Percentiles rank a stretch among this genome's conserved stretches.
phyloP scores from a whole-genome alignment of 1,284 basidiomycete species.

The Thecaphora thlaspeos region DNA sequence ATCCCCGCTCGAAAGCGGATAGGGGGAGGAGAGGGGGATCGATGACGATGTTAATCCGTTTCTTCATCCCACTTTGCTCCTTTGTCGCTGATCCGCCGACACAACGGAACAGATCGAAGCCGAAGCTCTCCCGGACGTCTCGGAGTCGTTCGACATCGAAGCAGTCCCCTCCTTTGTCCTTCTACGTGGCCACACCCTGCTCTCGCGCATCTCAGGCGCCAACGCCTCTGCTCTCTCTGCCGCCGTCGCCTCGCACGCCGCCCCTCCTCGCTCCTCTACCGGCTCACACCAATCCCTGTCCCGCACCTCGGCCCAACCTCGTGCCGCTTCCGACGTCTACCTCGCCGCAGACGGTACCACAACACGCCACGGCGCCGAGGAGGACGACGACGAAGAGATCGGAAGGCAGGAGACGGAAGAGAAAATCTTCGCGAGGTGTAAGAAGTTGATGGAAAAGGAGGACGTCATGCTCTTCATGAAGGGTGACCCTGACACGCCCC shows the following conservation, averaged over 20 bases:
- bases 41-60: too few relatives aligned
- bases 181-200: constrained; percentile 82
- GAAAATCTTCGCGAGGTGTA: constrained; percentile 68
- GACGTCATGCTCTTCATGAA: constrained; percentile 95
- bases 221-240: constrained; percentile 72
- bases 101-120: constrained; percentile 73
- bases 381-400: constrained; percentile 31
- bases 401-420: constrained; percentile 65
- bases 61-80: too few relatives aligned
- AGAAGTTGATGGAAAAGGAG: constrained; percentile 67
- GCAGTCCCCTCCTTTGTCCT: constrained; percentile 85
- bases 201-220: constrained; percentile 77
- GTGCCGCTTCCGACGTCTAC: constrained; percentile 40
- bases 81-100: background rate
- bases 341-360: constrained; percentile 13
- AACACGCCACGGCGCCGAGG: constrained; percentile 13
- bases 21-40: too few relatives aligned
- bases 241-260: constrained; percentile 64
- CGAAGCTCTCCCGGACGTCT: constrained; percentile 80
- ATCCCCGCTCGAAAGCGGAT: too few relatives aligned
- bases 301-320: constrained; percentile 40
- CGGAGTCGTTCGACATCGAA: constrained; percentile 89
- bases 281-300: constrained; percentile 27
- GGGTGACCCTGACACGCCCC: constrained; percentile 74
- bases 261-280: constrained; percentile 56